Base-by-base conservation (phyloP, 305 asterid genomes). In the Striga hermonthica region DNA sequence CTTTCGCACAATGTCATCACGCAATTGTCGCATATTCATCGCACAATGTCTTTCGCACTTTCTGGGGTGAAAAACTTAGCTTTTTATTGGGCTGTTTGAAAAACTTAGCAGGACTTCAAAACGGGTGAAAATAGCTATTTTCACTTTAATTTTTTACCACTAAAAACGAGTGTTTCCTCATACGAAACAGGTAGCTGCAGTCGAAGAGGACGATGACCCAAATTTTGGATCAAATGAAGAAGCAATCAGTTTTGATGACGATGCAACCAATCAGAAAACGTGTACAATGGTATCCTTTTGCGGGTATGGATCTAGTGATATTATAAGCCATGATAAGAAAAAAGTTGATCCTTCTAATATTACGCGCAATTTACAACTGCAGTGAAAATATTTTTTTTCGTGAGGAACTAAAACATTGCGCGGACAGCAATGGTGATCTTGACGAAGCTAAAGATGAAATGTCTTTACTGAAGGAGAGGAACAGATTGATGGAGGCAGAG, bases 401-500 rank as follows among this genome's bases (percentile, higher is more conserved):
- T n/a, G 48, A 39, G 39, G 14, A n/a, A n/a, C n/a, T 14, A 34
- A 63, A 67, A 47, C 1, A 61, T 44, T 72, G 59, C 6, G 35
- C 52, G 0, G 16, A 59, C 34, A 67, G 57, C 37, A 62, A 49
- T 1, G 59, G 56, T 39, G 50, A 69, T 5, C 49, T 60, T 1
- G 74, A 83, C 16, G 85, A 81, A 36, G 61, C 76, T 22, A 55
- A 41, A 52, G 64, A 67, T 6, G 87, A 87, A 75, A 74, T 80
- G 79, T 71, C 70, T 54, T 41, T 60, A 52, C 66, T 92, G 75
- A 82, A 82, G 77, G 84, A 82, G 80, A 79, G 63, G 74, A 89
- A 87, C 77, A 64, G 41, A 60, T 9, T 62, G 38, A 92, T 87
- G 97, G 96, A 87, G 73, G 83, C 39, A 31, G 98, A 92, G 67